Conservation (phyloP, 129 eudicot species). For the Chrysanthemum seticuspe region DNA sequence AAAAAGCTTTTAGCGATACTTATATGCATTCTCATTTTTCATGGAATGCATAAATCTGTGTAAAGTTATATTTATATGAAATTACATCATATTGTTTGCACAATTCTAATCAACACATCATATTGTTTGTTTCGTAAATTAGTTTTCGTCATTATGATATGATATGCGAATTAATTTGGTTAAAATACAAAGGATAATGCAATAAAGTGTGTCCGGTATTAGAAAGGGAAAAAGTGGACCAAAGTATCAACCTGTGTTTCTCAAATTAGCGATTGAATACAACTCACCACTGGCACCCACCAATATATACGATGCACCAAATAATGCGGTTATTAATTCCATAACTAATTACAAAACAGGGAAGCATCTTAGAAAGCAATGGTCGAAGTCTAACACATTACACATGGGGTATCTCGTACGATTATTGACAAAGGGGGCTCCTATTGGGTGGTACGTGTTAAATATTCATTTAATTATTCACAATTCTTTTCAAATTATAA, state of each 20-base stretch:
- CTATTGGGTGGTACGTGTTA: neutral
- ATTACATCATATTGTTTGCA: too few relatives aligned
- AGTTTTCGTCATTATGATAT: neutral
- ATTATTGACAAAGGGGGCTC: neutral
- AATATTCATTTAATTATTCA: too few relatives aligned
- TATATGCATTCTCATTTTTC: too few relatives aligned
- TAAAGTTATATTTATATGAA: too few relatives aligned
- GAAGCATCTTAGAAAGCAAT: constrained; percentile 35
- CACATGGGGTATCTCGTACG: constrained; percentile 29
- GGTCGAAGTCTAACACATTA: constrained; percentile 1
- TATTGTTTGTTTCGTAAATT: neutral
- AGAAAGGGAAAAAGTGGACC: neutral
- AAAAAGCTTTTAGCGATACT: too few relatives aligned
- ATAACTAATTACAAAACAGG: constrained; percentile 22
- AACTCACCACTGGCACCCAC: constrained; percentile 17
- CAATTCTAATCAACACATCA: too few relatives aligned
- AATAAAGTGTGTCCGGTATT: neutral
- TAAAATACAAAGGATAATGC: neutral
- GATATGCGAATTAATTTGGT: neutral
- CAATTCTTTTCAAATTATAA: too few relatives aligned
- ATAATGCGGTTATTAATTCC: constrained; percentile 33
- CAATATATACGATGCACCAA: constrained; percentile 18
- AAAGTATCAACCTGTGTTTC: neutral
- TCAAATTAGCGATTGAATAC: constrained; percentile 11
- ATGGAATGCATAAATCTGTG: too few relatives aligned